These are phyloP conservation scores for Paracoccidioides lutzii DNA, from an alignment of 2,329 filamentous ascomycete genomes.

Conservation along the genomic window DNA sequence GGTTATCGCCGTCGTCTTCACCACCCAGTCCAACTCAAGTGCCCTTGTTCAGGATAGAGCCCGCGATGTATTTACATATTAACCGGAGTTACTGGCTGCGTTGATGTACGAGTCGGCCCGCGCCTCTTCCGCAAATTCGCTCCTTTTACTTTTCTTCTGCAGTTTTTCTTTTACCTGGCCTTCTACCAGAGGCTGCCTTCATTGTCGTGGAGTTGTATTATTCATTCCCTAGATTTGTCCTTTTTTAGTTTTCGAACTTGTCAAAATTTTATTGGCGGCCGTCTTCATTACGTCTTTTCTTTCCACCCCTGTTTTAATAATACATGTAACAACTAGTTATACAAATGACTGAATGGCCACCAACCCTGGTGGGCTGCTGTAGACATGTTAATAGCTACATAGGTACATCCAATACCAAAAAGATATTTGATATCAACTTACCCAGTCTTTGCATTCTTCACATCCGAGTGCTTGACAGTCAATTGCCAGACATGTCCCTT, in stretches of 20 bases:
- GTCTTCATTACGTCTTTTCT: background rate
- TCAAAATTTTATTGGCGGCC: background rate
- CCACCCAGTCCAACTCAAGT: background rate
- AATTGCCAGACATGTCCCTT: no score
- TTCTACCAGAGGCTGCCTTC: background rate
- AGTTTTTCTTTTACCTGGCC: background rate
- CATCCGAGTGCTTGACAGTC: no score
- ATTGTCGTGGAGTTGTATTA: background rate
- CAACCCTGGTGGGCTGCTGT: background rate
- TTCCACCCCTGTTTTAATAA: background rate
- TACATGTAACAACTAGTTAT: background rate
- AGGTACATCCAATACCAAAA: background rate
- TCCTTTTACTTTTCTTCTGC: background rate
- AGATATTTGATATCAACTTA: background rate
- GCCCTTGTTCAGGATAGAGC: slow-evolving; percentile 9
- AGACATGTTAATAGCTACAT: background rate
- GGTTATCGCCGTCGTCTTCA: background rate
- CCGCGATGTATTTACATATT: slow-evolving; percentile 9
- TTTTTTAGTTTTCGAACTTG: background rate
- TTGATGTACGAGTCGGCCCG: slow-evolving; percentile 1
- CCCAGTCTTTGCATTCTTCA: no score
- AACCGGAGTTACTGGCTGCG: slow-evolving; percentile 12
- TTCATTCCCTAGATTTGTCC: background rate
- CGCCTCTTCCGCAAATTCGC: background rate
- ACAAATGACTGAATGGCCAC: background rate